Evolutionary conservation across 441 rosid species (phyloP).

Genomic region (Aquilaria agallochum): DNA sequence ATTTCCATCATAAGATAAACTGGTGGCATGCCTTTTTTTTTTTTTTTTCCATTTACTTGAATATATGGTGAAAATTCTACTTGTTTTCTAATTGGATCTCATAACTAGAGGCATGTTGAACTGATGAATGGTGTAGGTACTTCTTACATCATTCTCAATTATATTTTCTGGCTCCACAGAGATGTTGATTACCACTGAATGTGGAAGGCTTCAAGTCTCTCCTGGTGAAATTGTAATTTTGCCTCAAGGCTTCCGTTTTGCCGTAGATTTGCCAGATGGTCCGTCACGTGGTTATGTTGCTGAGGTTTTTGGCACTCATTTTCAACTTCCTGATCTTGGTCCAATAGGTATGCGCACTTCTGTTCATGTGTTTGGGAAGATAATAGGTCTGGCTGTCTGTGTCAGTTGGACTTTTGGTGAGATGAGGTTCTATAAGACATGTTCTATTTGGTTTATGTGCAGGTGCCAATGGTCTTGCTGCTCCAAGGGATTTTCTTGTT

Average conservation of each 20-base stretch:
- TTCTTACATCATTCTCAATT: too few relatives aligned
- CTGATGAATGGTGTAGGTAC: too few relatives aligned
- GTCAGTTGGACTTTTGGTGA: constrained; percentile 4
- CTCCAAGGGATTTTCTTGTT: constrained; percentile 83
- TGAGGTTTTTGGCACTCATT: constrained; percentile 90
- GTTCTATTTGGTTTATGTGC: constrained; percentile 14
- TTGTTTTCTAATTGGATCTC: too few relatives aligned
- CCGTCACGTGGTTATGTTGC: constrained; percentile 90
- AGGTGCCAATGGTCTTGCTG: constrained; percentile 99
- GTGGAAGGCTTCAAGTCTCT: constrained; percentile 80
- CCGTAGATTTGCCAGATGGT: constrained; percentile 74
- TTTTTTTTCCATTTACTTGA: too few relatives aligned
- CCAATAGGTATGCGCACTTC: constrained; percentile 64
- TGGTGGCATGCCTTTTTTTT: too few relatives aligned
- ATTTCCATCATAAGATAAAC: too few relatives aligned
- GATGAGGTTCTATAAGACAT: not conserved
- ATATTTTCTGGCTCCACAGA: constrained; percentile 30
- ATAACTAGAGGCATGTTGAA: too few relatives aligned
- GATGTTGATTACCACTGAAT: constrained; percentile 90
- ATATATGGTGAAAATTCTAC: too few relatives aligned
- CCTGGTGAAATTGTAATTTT: constrained; percentile 87
- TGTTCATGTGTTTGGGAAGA: constrained; percentile 1
- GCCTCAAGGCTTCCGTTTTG: constrained; percentile 92
- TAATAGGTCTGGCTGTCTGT: constrained; percentile 4
- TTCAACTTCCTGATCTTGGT: constrained; percentile 99